phyloP scores from a whole-genome alignment of 345 rosid genomes.

The Eucalyptus curtisii region DNA sequence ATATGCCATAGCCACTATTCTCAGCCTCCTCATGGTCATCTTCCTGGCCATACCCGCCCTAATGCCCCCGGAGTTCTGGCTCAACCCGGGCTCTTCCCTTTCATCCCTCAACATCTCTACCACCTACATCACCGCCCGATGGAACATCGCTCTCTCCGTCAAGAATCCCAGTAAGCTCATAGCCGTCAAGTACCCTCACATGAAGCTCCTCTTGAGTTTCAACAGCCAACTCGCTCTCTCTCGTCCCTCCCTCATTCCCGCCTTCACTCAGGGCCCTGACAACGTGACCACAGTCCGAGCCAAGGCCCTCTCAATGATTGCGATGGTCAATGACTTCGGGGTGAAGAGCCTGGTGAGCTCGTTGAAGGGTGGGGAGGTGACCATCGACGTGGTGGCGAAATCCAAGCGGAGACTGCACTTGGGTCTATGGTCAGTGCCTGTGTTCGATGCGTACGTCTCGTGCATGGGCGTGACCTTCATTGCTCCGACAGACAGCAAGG shows the following conservation, averaged over 20 bases:
- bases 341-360: background rate
- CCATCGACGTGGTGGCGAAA: background rate
- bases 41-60: background rate
- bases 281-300: background rate
- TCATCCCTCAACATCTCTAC: background rate
- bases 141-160: background rate
- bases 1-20: background rate
- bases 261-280: background rate
- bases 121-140: background rate
- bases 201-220: background rate
- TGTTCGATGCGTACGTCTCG: background rate
- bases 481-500: background rate
- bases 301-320: background rate
- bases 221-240: background rate
- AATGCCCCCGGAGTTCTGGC: background rate
- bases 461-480: background rate
- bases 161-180: background rate
- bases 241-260: background rate
- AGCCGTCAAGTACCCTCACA: background rate
- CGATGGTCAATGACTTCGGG: background rate
- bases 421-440: background rate
- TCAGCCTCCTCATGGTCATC: background rate
- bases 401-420: background rate
- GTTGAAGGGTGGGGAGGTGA: background rate
- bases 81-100: background rate